A percentile compares a stretch with the other conserved stretches of the same genome.
These are phyloP conservation scores for Colletotrichum musicola DNA, from an alignment of 2,329 filamentous ascomycete species.

Conservation along the genomic window DNA sequence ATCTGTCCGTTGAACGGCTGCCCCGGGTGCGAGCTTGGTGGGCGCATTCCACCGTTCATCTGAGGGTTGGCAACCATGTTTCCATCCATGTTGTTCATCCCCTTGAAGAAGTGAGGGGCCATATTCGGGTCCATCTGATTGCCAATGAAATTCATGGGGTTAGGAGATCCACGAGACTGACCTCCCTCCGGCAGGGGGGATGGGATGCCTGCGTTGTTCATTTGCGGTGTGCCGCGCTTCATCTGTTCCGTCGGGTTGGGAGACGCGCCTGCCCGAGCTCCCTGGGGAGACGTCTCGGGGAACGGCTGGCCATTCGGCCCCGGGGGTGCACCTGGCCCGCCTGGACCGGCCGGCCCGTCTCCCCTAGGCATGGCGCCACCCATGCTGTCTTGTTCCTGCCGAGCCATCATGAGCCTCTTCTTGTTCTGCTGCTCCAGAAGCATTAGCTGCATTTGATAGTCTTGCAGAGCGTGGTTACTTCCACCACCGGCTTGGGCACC, in stretches of 20 bases:
- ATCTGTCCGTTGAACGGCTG: constrained; percentile 69
- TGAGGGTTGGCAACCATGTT: constrained; percentile 67
- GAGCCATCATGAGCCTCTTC: constrained; percentile 86
- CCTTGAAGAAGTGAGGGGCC: constrained; percentile 71
- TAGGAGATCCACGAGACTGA: constrained; percentile 75
- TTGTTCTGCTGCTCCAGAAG: constrained; percentile 89
- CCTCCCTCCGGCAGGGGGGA: constrained; percentile 78
- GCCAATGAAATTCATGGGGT: constrained; percentile 73
- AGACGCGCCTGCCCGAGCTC: constrained; percentile 76
- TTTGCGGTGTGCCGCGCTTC: constrained; percentile 82
- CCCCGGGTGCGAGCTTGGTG: constrained; percentile 76
- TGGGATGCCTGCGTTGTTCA: constrained; percentile 76
- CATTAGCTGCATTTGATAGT: constrained; percentile 93
- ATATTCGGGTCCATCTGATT: constrained; percentile 73
- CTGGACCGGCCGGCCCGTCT: constrained; percentile 64
- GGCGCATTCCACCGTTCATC: constrained; percentile 77
- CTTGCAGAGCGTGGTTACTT: constrained; percentile 85
- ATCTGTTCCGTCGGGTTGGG: constrained; percentile 84
- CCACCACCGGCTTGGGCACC: constrained; percentile 62
- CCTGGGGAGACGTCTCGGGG: constrained; percentile 78
- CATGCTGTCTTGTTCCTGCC: constrained; percentile 79
- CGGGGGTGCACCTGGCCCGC: constrained; percentile 65
- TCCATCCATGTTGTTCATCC: constrained; percentile 63
- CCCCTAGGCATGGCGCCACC: constrained; percentile 61
- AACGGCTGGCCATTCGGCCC: constrained; percentile 73